A percentile compares a stretch with the other conserved stretches of the same genome.
Conservation (phyloP, 2,329 filamentous ascomycete genomes). For the Talaromyces piceae region DNA sequence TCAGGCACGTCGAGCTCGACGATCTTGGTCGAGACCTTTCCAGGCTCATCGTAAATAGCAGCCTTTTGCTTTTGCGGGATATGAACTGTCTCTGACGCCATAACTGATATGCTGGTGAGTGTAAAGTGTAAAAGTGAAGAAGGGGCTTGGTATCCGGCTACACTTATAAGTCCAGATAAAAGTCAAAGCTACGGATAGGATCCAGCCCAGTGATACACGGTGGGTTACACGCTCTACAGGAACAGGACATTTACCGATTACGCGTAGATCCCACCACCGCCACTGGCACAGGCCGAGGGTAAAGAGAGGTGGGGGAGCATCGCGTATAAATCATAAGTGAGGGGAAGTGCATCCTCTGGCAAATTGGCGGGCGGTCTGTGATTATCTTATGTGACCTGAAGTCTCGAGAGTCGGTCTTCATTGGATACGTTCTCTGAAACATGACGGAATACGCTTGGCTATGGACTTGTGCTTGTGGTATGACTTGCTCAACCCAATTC, state of each 20-base stretch:
- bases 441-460: too few relatives aligned
- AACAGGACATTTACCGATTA: background rate
- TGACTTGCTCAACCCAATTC: background rate
- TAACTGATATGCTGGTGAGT: slow-evolving; percentile 9
- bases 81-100: slow-evolving; percentile 26
- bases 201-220: background rate
- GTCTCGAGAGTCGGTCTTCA: background rate
- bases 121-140: background rate
- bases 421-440: too few relatives aligned
- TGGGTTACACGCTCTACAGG: background rate
- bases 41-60: slow-evolving; percentile 57
- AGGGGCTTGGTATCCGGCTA: background rate
- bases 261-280: background rate
- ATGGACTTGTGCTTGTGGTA: too few relatives aligned
- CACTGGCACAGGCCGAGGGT: background rate
- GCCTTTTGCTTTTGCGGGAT: slow-evolving; percentile 57
- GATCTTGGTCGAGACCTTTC: slow-evolving; percentile 57
- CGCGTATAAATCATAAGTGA: background rate
- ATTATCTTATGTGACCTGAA: too few relatives aligned
- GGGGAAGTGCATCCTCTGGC: background rate
- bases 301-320: background rate
- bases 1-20: slow-evolving; percentile 58
- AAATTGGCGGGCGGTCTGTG: background rate
- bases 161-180: background rate
- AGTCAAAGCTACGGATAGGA: background rate